These are phyloP conservation scores for Aspergillus steynii DNA, from an alignment of 495 filamentous ascomycete species.

Conservation along the genomic window DNA sequence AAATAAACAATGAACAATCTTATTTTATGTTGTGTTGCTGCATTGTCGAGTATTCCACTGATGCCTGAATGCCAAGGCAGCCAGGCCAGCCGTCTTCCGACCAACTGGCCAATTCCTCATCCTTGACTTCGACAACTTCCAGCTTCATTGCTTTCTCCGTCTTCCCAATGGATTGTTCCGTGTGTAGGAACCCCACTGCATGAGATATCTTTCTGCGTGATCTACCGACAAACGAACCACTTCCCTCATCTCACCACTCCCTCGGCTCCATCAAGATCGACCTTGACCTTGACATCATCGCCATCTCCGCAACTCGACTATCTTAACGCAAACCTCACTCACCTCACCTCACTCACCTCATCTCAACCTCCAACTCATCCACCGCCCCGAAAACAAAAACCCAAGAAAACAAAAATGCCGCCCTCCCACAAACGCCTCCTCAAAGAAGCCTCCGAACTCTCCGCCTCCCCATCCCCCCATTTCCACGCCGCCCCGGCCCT, in stretches of 20 bases:
- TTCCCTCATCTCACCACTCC: neutral
- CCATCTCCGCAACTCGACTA: too few species aligned
- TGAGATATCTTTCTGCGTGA: neutral
- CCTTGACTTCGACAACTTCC: neutral
- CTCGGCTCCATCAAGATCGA: neutral
- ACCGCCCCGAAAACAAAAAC: neutral
- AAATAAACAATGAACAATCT: neutral
- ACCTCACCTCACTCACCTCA: too few species aligned
- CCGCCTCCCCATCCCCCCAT: constrained; percentile 72
- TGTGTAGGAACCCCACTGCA: neutral
- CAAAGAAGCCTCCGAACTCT: constrained; percentile 84
- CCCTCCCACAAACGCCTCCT: constrained; percentile 54
- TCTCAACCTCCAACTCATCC: neutral
- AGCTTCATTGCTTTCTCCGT: neutral
- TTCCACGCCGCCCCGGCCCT: constrained; percentile 75
- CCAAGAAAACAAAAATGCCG: constrained; percentile 29
- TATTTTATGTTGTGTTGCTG: neutral
- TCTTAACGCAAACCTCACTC: too few species aligned
- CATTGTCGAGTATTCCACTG: neutral
- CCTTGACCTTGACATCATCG: neutral
- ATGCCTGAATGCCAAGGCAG: constrained; percentile 17
- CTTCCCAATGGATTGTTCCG: constrained; percentile 4
- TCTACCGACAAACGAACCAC: neutral
- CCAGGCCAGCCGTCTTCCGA: neutral
- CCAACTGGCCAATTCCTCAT: constrained; percentile 2